Conservation (phyloP, 1,284 basidiomycete genomes). For the Neonothopanus nambi region DNA sequence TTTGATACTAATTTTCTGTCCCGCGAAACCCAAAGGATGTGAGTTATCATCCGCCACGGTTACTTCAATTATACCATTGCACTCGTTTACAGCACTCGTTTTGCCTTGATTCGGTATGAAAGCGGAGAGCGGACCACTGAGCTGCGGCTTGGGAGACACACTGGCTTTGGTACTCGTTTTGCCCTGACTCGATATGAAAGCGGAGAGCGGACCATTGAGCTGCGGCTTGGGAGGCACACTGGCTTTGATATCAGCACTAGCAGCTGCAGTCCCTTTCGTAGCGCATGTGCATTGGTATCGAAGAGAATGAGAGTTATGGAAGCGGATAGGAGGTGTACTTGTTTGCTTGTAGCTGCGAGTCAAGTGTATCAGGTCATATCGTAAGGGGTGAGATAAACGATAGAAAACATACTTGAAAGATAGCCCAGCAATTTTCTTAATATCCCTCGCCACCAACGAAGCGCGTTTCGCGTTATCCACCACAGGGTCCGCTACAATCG, state of each 20-base stretch:
- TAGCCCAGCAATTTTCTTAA: constrained; percentile 2
- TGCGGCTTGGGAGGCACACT: too few species aligned
- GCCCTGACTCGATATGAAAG: too few species aligned
- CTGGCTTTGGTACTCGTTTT: too few species aligned
- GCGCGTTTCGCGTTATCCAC: constrained; percentile 4
- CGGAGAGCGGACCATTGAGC: too few species aligned
- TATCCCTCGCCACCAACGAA: constrained; percentile 6
- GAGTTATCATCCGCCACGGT: constrained; percentile 6
- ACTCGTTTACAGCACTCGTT: background rate
- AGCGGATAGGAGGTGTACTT: background rate
- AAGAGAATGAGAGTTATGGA: background rate
- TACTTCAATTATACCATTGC: constrained; percentile 10
- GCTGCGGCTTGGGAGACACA: too few species aligned
- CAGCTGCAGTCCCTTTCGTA: background rate
- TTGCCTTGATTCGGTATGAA: too few species aligned
- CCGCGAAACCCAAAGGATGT: constrained; percentile 5
- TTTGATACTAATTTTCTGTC: constrained; percentile 4
- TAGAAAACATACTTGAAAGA: constrained; percentile 7
- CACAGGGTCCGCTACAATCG: constrained; percentile 9
- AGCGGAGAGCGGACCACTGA: too few species aligned
- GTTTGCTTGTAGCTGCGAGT: background rate
- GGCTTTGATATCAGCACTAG: too few species aligned
- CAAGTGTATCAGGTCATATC: background rate
- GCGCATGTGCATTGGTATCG: constrained; percentile 5
- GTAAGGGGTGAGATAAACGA: background rate